Conservation (phyloP, 306 rosid species). For the Begonia masoniana region DNA sequence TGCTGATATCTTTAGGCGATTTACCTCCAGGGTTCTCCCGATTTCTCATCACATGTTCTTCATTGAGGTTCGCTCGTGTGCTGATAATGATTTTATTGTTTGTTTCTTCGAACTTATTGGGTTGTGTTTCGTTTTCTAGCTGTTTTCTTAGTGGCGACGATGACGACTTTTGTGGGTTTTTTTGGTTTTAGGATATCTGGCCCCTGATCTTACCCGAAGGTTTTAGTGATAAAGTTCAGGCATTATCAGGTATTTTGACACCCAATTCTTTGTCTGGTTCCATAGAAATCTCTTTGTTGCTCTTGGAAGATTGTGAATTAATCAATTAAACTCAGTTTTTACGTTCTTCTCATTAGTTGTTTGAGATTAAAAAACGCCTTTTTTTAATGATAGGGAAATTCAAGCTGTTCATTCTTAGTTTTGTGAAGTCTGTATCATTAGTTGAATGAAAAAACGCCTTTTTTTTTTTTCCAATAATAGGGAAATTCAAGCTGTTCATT, state of each 20-base stretch:
- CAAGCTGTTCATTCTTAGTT: no score
- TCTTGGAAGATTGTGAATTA: neutral
- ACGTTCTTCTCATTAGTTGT: no score
- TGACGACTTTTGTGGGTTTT: neutral
- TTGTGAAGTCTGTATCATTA: no score
- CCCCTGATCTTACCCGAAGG: conserved; percentile 26
- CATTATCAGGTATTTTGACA: conserved; percentile 32
- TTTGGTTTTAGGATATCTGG: conserved; percentile 50
- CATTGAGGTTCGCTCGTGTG: conserved; percentile 37
- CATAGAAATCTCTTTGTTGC: neutral
- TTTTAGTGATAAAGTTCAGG: conserved; percentile 12
- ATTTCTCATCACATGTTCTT: conserved; percentile 32
- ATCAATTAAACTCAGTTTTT: neutral
- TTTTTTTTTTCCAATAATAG: no score
- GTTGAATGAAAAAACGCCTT: no score
- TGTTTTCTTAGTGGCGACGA: neutral
- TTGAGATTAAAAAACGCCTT: no score
- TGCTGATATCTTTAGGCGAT: neutral
- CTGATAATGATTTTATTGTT: neutral
- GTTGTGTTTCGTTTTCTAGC: neutral
- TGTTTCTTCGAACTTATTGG: neutral
- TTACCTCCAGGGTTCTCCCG: conserved; percentile 2
- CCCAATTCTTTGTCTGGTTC: neutral
- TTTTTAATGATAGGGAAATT: no score
- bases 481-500: no score